Evolutionary conservation across 208 protist species (phyloP).

Genomic region (Acanthamoeba triangularis): DNA sequence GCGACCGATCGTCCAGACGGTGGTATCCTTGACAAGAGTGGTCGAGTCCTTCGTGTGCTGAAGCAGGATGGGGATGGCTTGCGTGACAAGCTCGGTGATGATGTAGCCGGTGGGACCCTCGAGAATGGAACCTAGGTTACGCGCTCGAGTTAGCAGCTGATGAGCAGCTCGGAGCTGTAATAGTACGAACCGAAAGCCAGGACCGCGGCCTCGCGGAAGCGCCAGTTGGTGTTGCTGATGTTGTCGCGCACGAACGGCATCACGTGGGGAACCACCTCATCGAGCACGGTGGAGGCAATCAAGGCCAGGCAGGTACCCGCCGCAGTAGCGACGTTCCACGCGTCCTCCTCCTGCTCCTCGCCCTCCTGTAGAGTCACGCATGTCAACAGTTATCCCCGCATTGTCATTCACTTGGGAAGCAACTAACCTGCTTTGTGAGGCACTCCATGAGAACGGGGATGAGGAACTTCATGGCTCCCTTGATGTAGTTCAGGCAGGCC

Average conservation of each 20-base stretch:
- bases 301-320: constrained; percentile 95
- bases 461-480: constrained; percentile 92
- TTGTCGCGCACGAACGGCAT: constrained; percentile 97
- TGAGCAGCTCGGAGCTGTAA: neutral
- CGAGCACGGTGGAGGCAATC: constrained; percentile 92
- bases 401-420: too few species aligned
- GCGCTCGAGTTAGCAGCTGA: neutral
- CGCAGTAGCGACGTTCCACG: constrained; percentile 97
- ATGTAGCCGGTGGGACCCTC: constrained; percentile 93
- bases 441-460: constrained; percentile 93
- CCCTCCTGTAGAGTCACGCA: constrained; percentile 83
- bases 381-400: too few species aligned
- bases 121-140: constrained; percentile 95
- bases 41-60: constrained; percentile 93
- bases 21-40: constrained; percentile 95
- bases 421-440: constrained; percentile 92
- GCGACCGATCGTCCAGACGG: constrained; percentile 96
- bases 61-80: constrained; percentile 94
- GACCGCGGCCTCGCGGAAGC: constrained; percentile 96
- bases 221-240: constrained; percentile 95
- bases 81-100: constrained; percentile 94
- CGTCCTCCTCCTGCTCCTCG: constrained; percentile 95
- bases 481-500: constrained; percentile 92
- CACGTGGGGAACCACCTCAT: constrained; percentile 92
- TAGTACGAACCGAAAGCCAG: constrained; percentile 95